Evolutionary conservation across 2,329 filamentous ascomycete species (phyloP), one percentile per base, ranked within the genome.

Genomic region (Aspergillus calidoustus): DNA sequence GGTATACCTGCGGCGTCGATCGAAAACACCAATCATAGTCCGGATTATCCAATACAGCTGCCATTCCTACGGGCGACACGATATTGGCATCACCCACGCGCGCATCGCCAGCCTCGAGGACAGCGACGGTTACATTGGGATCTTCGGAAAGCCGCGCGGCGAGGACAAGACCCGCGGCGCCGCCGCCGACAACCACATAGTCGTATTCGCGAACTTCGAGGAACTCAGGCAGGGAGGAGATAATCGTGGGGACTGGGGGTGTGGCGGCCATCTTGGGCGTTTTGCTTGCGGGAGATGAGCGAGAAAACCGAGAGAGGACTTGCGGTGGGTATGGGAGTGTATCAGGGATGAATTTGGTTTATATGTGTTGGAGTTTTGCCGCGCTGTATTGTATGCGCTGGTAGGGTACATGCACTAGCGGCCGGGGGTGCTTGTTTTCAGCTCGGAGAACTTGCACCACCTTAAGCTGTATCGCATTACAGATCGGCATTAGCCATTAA

Each of bases 81-180:
- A 63, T 57, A 25, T 56, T 30, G 17, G 48, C 31, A 51, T 63
- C 54, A 8, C 50, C 34, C 9, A 43, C 51, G 30, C 61, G 57
- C 60, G 71, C 69, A 51, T 66, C 66, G 50, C 80, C 80, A 23
- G 79, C 79, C 67, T 82, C 80, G 13, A 82, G 69, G 0, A 82
- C 76, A 4, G 73, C 76, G 15, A 85, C 74, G 8, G 71, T 69
- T 62, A 79, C 60, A 43, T 71, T 62, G 53, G 76, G 62, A 59
- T 81, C 69, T 60, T 83, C 79, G 1, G 80, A 78, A 1, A 86
- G 57, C 7, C 69, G 70, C 30, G 66, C 65, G 25, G 71, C 71
- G 9, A 85, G 74, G 0, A 75, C 77, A 15, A 86, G 73, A 4
- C 84, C 84, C 3, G 82, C 81, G 1, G 82, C 84, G 8, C 83